Conservation (phyloP, 306 rosid species). For the Hylodesmum podocarpum region DNA sequence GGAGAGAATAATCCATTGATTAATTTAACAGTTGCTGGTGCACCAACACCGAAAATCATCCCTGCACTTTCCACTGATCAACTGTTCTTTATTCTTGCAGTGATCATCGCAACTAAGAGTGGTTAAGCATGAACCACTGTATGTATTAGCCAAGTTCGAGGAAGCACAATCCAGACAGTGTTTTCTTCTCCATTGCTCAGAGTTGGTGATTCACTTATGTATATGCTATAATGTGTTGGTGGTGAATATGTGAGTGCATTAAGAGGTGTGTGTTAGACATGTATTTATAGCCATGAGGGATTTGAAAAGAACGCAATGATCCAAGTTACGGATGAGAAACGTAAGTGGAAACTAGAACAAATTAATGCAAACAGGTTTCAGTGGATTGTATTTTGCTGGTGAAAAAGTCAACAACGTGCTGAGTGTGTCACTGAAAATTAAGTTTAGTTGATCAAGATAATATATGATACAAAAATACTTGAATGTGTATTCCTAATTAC, state of each 20-base stretch:
- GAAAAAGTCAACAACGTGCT: background rate
- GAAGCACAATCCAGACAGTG: background rate
- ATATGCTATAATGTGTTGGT: background rate
- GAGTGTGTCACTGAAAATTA: background rate
- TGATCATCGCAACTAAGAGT: background rate
- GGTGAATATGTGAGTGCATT: background rate
- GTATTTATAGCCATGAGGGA: background rate
- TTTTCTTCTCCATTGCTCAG: background rate
- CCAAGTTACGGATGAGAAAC: background rate
- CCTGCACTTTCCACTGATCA: slow-evolving; percentile 16
- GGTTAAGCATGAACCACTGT: slow-evolving; percentile 20
- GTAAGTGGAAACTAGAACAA: background rate
- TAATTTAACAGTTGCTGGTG: slow-evolving; percentile 21
- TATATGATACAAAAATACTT: background rate
- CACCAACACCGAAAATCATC: slow-evolving; percentile 23
- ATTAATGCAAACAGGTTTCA: background rate
- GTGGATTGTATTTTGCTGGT: background rate
- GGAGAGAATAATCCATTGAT: background rate
- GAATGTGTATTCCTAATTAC: no score
- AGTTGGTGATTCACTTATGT: background rate
- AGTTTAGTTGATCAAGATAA: no score
- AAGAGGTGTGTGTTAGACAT: background rate
- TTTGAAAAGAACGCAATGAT: background rate
- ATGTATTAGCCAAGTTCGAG: slow-evolving; percentile 21
- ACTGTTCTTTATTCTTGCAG: slow-evolving; percentile 26